Base-by-base conservation (phyloP, 495 filamentous ascomycete species). In the Sporormia fimetaria region DNA sequence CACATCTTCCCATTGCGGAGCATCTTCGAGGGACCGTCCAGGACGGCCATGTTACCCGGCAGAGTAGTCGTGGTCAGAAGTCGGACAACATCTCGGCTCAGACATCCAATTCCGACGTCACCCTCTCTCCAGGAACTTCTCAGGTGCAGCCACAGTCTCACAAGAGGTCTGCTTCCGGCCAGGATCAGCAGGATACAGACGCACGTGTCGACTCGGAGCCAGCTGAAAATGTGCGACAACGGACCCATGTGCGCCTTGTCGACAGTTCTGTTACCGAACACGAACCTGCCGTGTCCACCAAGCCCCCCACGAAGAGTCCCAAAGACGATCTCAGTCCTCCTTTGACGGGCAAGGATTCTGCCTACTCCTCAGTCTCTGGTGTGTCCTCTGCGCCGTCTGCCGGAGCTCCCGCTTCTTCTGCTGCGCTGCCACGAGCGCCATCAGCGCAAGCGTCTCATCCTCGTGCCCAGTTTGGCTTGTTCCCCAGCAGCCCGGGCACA, bases 311-410 rank as follows among this genome's bases (percentile, higher is more conserved):
- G 10, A 14, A 32, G 2, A 42, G 27, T 24, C 21, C 3, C 8
- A 54, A 45, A 20, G 40, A 33, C 6, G 45, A 49, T 7, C 26
- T 26, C 30, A 54, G 51, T 16, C 51, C 51, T 1, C 51, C 45
- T 4, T 31, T 54, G 23, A 54, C 51, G 3, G 51, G 44, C 27
- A 48, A 54, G 27, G 51, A 54, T 23, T 54, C 51, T 14, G 51
- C 51, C 3, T 54, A 54, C 41, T 54, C 51, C 8, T 54, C 51
- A 1, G 41, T 54, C 6, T 54, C 51, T 21, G 49, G 43, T 2
- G 51, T 35, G 3, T 54, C 51, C 5, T 54, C 46, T 23, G 51
- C 45, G 5, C 49, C 51, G 14, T 45, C 51, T 6, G 41, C 40
- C 25, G 25, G 15, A 10, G n/a, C 28, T 4, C 44, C 44, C 21